Evolutionary conservation across 2,329 filamentous ascomycete genomes (phyloP).

Genomic region (Penicillium sp.): DNA sequence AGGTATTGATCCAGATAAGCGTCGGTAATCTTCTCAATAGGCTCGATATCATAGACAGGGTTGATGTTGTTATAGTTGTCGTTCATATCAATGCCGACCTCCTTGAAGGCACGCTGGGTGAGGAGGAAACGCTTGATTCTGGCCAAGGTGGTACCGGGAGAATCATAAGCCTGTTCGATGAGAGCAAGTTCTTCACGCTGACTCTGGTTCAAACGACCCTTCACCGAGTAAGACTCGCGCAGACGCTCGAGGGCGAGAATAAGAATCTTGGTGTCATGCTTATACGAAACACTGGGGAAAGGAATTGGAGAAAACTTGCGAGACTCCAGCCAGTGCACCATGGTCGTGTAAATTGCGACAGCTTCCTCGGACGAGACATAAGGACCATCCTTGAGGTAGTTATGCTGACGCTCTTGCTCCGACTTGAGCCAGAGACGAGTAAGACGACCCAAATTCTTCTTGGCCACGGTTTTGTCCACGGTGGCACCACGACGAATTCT

Average conservation of each 20-base stretch:
- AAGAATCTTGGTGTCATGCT: conserved; percentile 98
- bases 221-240: conserved; percentile 94
- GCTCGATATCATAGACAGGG: conserved; percentile 97
- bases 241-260: conserved; percentile 92
- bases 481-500: conserved; percentile 94
- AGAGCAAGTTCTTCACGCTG: conserved; percentile 94
- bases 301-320: conserved; percentile 98
- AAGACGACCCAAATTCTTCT: conserved; percentile 95
- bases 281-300: conserved; percentile 98
- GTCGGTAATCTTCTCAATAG: conserved; percentile 98
- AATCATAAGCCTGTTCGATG: conserved; percentile 98
- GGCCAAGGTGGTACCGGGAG: conserved; percentile 90
- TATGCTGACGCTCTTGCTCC: conserved; percentile 97
- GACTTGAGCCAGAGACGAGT: conserved; percentile 97
- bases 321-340: conserved; percentile 97
- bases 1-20: conserved; percentile 97
- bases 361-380: conserved; percentile 98
- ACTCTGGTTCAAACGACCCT: conserved; percentile 93
- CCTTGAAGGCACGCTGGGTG: conserved; percentile 97
- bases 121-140: conserved; percentile 96
- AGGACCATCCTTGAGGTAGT: conserved; percentile 98
- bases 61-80: conserved; percentile 99
- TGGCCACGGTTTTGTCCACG: conserved; percentile 97
- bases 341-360: conserved; percentile 97
- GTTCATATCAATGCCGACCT: conserved; percentile 99